Conservation (phyloP, 345 rosid genomes). For the Salix purpurea region DNA sequence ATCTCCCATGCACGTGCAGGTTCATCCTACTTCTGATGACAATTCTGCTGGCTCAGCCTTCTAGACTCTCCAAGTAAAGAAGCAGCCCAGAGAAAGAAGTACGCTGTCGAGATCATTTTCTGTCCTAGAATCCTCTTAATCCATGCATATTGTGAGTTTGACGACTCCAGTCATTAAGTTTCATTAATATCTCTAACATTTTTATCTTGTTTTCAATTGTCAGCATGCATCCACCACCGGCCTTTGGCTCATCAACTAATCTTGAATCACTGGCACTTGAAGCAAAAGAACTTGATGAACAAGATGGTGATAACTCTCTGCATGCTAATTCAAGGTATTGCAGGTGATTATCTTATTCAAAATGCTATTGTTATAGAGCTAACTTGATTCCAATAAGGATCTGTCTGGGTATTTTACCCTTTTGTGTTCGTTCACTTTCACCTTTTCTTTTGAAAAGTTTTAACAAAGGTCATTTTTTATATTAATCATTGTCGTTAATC, state of each 20-base stretch:
- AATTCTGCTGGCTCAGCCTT: conserved; percentile 37
- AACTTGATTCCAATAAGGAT: background rate
- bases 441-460: background rate
- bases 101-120: conserved; percentile 3
- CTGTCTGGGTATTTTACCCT: background rate
- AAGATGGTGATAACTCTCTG: conserved; percentile 68
- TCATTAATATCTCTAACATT: conserved; percentile 19
- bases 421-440: background rate
- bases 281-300: conserved; percentile 37
- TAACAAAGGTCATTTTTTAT: background rate
- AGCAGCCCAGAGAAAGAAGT: conserved; percentile 48
- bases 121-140: background rate
- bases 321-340: conserved; percentile 65
- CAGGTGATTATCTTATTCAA: conserved; percentile 35
- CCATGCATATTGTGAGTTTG: background rate
- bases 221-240: conserved; percentile 95
- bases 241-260: conserved; percentile 94
- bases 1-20: conserved; percentile 39
- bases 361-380: no score
- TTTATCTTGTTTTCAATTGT: conserved; percentile 26
- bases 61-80: conserved; percentile 24
- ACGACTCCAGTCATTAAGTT: background rate
- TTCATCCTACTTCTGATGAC: conserved; percentile 51
- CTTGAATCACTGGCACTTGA: conserved; percentile 85
- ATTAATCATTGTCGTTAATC: background rate